Evolutionary conservation across 805 yeast species (phyloP).

Genomic region (Candida argentea): DNA sequence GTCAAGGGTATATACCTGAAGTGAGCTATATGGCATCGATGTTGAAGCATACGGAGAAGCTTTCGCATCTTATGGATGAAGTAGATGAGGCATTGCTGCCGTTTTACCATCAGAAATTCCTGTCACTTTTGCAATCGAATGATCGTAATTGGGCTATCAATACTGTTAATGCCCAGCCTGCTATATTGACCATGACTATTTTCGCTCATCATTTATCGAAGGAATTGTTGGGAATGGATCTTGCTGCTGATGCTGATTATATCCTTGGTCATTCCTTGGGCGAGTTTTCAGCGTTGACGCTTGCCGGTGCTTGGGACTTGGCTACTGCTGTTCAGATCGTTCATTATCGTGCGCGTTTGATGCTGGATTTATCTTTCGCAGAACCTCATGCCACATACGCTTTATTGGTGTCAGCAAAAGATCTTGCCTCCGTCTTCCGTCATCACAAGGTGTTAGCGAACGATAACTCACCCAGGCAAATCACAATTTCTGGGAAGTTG

Average conservation of each 20-base stretch:
- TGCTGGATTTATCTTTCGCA: conserved; percentile 16
- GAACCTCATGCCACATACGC: conserved; percentile 5
- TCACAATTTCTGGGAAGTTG: conserved; percentile 35
- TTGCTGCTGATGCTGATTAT: conserved; percentile 7
- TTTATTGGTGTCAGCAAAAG: conserved; percentile 2
- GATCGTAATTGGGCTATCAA: conserved; percentile 18
- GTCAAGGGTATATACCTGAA: too few relatives aligned
- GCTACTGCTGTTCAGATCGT: conserved; percentile 32
- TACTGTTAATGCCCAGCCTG: conserved; percentile 45
- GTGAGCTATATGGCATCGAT: too few relatives aligned
- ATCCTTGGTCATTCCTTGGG: conserved; percentile 43
- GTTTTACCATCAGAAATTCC: too few relatives aligned
- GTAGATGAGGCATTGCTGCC: too few relatives aligned
- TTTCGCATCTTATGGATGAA: too few relatives aligned
- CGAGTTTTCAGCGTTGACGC: conserved; percentile 35
- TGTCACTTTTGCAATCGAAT: too few relatives aligned
- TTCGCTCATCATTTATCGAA: conserved; percentile 12
- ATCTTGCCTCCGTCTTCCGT: conserved; percentile 1
- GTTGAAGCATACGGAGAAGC: too few relatives aligned
- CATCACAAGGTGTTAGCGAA: conserved; percentile 27
- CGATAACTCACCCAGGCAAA: conserved; percentile 32
- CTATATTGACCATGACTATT: conserved; percentile 33
- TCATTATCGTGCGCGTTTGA: conserved; percentile 32
- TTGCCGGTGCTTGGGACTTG: conserved; percentile 25
- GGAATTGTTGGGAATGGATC: background rate